Evolutionary conservation across 2,329 filamentous ascomycete genomes (phyloP).

Genomic region (Tolypocladium nubicola): DNA sequence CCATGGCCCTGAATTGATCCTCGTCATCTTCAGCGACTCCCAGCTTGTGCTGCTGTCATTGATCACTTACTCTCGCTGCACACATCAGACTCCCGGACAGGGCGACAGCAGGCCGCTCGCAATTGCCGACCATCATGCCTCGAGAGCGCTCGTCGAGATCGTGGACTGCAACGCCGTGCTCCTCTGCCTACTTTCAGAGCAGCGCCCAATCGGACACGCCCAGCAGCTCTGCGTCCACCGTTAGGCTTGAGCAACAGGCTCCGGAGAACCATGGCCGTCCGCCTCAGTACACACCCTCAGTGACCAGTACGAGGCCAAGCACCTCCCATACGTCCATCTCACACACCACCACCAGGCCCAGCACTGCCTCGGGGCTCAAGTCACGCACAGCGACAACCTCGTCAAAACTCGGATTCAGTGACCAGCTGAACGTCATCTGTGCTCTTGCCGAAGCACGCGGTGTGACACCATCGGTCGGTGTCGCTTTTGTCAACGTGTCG

Average conservation of each 20-base stretch:
- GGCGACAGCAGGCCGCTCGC: not conserved
- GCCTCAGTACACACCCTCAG: conserved; percentile 7
- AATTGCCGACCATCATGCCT: not conserved
- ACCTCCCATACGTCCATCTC: conserved; percentile 11
- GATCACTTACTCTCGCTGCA: not conserved
- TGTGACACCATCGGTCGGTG: conserved; percentile 70
- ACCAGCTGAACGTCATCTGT: conserved; percentile 68
- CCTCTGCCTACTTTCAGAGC: conserved; percentile 13
- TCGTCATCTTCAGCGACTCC: not conserved
- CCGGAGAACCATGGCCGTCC: not conserved
- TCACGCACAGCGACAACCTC: conserved; percentile 28
- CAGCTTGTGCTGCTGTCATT: not conserved
- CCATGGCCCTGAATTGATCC: not conserved
- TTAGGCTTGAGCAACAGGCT: not conserved
- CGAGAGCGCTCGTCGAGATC: not conserved
- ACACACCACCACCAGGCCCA: conserved; percentile 16
- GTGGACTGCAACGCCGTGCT: conserved; percentile 5
- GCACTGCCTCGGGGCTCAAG: conserved; percentile 33
- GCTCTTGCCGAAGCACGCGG: conserved; percentile 83
- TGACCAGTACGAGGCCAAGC: conserved; percentile 7
- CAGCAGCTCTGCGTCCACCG: not conserved
- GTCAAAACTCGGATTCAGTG: conserved; percentile 32
- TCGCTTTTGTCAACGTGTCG: conserved; percentile 79
- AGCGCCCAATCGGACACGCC: not conserved
- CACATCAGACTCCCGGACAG: not conserved